A percentile compares a stretch with the other conserved stretches of the same genome.
phyloP scores from a whole-genome alignment of 2,329 filamentous ascomycete genomes.

The Colletotrichum tropicicola region DNA sequence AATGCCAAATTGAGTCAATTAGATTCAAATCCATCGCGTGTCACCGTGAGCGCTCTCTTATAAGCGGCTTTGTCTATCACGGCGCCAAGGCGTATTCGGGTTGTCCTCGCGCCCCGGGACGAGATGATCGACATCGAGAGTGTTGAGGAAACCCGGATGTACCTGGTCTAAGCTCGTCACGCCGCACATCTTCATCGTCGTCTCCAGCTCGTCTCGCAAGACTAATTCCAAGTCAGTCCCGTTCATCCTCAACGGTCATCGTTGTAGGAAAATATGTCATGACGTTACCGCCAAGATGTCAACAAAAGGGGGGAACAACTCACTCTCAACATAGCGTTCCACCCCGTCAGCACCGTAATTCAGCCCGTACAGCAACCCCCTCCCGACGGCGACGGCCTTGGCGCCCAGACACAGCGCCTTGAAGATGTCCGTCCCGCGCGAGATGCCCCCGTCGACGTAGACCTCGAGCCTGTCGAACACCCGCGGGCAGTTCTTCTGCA shows the following conservation, averaged over 20 bases:
- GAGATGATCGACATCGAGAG: constrained; percentile 56
- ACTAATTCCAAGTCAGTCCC: constrained; percentile 40
- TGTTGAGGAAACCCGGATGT: constrained; percentile 69
- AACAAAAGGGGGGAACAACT: constrained; percentile 38
- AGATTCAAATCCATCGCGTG: background rate
- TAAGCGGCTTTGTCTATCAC: constrained; percentile 37
- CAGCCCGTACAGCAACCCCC: constrained; percentile 67
- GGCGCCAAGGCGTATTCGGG: constrained; percentile 53
- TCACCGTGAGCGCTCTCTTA: constrained; percentile 18
- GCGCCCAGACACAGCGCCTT: constrained; percentile 74
- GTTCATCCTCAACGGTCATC: background rate
- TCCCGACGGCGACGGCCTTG: constrained; percentile 69
- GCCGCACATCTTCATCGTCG: constrained; percentile 73
- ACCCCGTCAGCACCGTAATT: constrained; percentile 69
- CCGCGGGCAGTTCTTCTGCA: constrained; percentile 68
- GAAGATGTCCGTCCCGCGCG: constrained; percentile 72
- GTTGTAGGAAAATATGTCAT: constrained; percentile 13
- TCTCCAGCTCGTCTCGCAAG: constrained; percentile 69
- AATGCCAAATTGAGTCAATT: background rate
- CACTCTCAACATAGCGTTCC: constrained; percentile 61
- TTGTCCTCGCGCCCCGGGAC: constrained; percentile 52
- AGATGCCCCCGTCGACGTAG: constrained; percentile 71
- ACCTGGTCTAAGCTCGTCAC: constrained; percentile 68
- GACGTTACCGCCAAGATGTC: background rate
- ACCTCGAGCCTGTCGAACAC: constrained; percentile 70